Base-by-base conservation (phyloP, 2,329 filamentous ascomycete genomes). In the Dichotomopilus funicola region DNA sequence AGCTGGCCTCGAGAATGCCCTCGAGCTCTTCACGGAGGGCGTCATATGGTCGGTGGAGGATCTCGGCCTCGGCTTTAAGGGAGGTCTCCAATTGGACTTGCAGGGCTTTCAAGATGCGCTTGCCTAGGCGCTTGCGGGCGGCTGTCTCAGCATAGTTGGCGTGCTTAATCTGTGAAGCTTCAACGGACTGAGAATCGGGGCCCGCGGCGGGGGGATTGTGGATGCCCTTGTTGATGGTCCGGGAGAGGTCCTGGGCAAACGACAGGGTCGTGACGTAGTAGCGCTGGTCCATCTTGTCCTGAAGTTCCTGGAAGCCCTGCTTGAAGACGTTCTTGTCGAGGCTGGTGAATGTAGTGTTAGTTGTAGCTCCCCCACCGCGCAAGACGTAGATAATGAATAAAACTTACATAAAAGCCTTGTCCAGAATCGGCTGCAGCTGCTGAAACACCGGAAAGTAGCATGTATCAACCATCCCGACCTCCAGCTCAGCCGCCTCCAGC, bases 391-490 rank as follows among this genome's bases (percentile, higher is more conserved):
- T 34, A 7, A 27, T 27, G 4, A 46, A 82, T 12, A n/a, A 12
- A 6, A 48, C 91, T 82, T 80, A 96, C 90, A 77, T 77, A 66
- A 88, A 79, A 8, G 90, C 90, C 71, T 87, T 90, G 42, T 91
- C 86, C 49, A 96, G 76, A 34, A 94, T 86, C 4, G 89, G 87
- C 66, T 79, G 80, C 27, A 99, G 78, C 50, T 95, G 73, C 63
- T 85, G 85, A 54, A 86, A 81, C 11, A 96, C 82, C 0, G 94
- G 94, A 63, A 97, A 96, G 72, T 97, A 99, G 63, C 95, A 87
- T 38, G 83, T 87, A 68, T 97, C 88, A 35, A 97, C 82, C 65
- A 96, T 86, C 58, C 86, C 83, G 62, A 83, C 83, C 64, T 97
- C 81, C 49, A 91, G 76, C 66, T 89, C 82, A 11, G 85, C 85